Evolutionary conservation across 2,329 filamentous ascomycete species (phyloP).

Genomic region (Bertia moriformis): DNA sequence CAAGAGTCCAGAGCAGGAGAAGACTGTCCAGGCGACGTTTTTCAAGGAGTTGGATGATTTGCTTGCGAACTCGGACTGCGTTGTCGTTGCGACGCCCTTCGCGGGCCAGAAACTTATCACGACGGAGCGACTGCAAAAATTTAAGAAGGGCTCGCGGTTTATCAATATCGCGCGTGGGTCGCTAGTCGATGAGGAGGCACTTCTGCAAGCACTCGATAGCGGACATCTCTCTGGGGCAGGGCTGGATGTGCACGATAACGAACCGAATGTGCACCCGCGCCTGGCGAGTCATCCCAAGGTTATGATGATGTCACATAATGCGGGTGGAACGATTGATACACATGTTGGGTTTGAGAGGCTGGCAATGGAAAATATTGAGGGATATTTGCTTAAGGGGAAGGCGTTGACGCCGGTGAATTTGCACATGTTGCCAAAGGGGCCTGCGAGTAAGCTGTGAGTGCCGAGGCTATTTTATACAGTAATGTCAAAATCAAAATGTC

Average conservation of each 20-base stretch:
- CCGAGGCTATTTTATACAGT: too few species aligned
- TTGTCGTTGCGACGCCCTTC: slow-evolving; percentile 30
- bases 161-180: slow-evolving; percentile 33
- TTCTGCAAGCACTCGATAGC: slow-evolving; percentile 25
- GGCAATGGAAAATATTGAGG: slow-evolving; percentile 36
- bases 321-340: slow-evolving; percentile 37
- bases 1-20: slow-evolving; percentile 17
- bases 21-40: slow-evolving; percentile 20
- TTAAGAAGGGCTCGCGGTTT: slow-evolving; percentile 26
- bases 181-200: slow-evolving; percentile 29
- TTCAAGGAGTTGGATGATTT: slow-evolving; percentile 23
- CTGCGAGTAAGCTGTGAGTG: background rate
- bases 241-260: slow-evolving; percentile 31
- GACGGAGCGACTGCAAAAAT: slow-evolving; percentile 17
- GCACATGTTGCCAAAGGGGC: slow-evolving; percentile 20
- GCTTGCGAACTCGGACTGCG: slow-evolving; percentile 24
- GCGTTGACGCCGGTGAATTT: slow-evolving; percentile 36
- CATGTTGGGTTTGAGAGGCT: slow-evolving; percentile 35
- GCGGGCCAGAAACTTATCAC: slow-evolving; percentile 21
- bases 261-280: slow-evolving; percentile 23
- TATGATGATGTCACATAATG: slow-evolving; percentile 35
- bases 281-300: slow-evolving; percentile 14
- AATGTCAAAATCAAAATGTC: too few species aligned
- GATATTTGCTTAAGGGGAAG: slow-evolving; percentile 25
- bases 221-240: slow-evolving; percentile 24